Evolutionary conservation across 768 basidiomycete genomes (phyloP).

Genomic region (Phylloporus sp.): DNA sequence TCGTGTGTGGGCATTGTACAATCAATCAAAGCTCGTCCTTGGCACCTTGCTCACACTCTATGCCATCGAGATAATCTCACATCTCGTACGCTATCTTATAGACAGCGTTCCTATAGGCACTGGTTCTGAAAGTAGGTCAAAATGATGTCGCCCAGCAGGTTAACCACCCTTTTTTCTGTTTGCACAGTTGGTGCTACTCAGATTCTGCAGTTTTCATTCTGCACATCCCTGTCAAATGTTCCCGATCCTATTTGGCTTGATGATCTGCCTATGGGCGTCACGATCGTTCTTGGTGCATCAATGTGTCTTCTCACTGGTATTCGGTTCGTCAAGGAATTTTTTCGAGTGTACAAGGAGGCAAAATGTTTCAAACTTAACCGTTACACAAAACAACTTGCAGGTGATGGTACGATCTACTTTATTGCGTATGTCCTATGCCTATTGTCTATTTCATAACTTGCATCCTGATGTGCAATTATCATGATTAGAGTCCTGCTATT

Average conservation of each 20-base stretch:
- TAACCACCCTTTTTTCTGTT: too few relatives aligned
- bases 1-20: conserved; percentile 3
- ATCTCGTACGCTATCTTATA: background rate
- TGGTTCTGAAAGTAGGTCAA: background rate
- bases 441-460: background rate
- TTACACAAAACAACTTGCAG: background rate
- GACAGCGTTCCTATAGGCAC: background rate
- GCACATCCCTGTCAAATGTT: background rate
- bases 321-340: background rate
- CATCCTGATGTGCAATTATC: background rate
- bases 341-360: background rate
- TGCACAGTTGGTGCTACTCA: background rate
- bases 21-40: background rate
- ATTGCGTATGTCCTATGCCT: background rate
- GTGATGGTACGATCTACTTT: background rate
- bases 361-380: background rate
- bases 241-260: background rate
- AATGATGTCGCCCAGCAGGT: background rate
- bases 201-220: background rate
- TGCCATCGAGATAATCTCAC: background rate
- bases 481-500: background rate
- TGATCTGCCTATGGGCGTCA: background rate
- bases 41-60: background rate
- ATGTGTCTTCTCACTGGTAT: background rate
- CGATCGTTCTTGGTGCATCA: background rate